Base-by-base conservation (phyloP, 2,329 filamentous ascomycete genomes). In the Alternaria arbusti region DNA sequence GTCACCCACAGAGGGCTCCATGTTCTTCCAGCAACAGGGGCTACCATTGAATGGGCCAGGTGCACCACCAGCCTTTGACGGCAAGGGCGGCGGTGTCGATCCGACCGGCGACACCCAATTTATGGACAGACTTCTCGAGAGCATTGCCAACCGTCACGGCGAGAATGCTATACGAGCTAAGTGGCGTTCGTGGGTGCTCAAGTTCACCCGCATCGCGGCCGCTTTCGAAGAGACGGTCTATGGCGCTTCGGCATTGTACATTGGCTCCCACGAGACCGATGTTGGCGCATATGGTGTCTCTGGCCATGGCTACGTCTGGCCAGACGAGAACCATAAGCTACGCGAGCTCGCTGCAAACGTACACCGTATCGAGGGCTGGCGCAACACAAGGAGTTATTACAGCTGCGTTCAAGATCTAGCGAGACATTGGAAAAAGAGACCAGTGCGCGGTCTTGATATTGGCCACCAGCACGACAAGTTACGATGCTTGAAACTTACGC, bases 211-310 rank as follows among this genome's bases (percentile, higher is more conserved):
- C 50, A 91, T 99, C 51, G 90, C 96, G 1, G 93, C 96, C 2
- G 93, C 94, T 12, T 98, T 98, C 70, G 96, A 99, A 78, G 96
- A 99, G 81, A 91, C 88, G 36, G 96, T 99, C 5, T 99, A 97
- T 74, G 96, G 96, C 26, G 93, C 93, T 12, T 96, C 92, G 62
- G 93, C 94, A 32, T 85, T 99, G 32, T 93, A 94, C 75, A 93
- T 97, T 62, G 92, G 92, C 6, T 88, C 90, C 12, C 91, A 93
- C 69, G 92, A 94, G 74, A 79, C 74, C 3, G 82, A 84, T 44
- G 68, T 67, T 3, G 76, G 77, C 30, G 72, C 73, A 44, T 85
- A 86, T 4, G 86, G 86, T 5, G 85, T 92, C 12, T 87, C 87
- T 12, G 95, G 95, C 0, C 96, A 98, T 77, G 96, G 96, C 44